These are phyloP conservation scores for Mariannaea sp. DNA, from an alignment of 2,329 filamentous ascomycete genomes.

Conservation along the genomic window DNA sequence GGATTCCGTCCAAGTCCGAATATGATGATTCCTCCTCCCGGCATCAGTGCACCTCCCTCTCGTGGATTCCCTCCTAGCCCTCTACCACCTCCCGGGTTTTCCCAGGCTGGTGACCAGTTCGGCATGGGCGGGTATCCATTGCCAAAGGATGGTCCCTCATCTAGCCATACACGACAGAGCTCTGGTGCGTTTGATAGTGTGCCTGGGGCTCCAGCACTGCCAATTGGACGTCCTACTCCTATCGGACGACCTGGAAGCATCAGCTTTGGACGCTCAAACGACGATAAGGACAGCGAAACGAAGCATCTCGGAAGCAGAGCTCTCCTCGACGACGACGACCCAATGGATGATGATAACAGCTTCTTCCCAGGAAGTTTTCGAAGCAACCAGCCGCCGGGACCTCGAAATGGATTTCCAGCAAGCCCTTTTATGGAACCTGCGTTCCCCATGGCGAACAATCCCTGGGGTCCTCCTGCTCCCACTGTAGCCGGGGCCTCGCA, in stretches of 20 bases:
- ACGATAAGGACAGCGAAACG: slow-evolving; percentile 70
- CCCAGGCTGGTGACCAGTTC: slow-evolving; percentile 42
- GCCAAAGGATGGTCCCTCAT: slow-evolving; percentile 38
- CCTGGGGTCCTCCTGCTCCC: slow-evolving; percentile 46
- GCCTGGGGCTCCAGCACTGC: slow-evolving; percentile 59
- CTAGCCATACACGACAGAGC: slow-evolving; percentile 74
- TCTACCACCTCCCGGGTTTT: slow-evolving; percentile 46
- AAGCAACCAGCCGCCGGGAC: slow-evolving; percentile 56
- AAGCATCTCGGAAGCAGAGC: slow-evolving; percentile 90
- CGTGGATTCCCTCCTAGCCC: slow-evolving; percentile 50
- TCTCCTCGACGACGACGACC: slow-evolving; percentile 76
- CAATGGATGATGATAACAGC: slow-evolving; percentile 42
- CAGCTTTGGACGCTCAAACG: slow-evolving; percentile 55
- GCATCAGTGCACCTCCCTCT: slow-evolving; percentile 51
- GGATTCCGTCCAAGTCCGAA: slow-evolving; percentile 52
- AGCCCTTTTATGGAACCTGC: slow-evolving; percentile 50
- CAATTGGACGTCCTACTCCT: slow-evolving; percentile 61
- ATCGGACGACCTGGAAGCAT: slow-evolving; percentile 76
- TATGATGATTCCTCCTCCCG: slow-evolving; percentile 56
- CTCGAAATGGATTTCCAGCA: slow-evolving; percentile 48
- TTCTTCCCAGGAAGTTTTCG: slow-evolving; percentile 43
- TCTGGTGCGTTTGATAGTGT: slow-evolving; percentile 71
- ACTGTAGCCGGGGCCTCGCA: slow-evolving; percentile 38
- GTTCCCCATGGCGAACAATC: slow-evolving; percentile 46
- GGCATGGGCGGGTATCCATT: slow-evolving; percentile 40